Percentiles rank a stretch among this genome's conserved stretches.
phyloP scores from a whole-genome alignment of 768 basidiomycete species.

The Porphyrellus cyaneotinctus region DNA sequence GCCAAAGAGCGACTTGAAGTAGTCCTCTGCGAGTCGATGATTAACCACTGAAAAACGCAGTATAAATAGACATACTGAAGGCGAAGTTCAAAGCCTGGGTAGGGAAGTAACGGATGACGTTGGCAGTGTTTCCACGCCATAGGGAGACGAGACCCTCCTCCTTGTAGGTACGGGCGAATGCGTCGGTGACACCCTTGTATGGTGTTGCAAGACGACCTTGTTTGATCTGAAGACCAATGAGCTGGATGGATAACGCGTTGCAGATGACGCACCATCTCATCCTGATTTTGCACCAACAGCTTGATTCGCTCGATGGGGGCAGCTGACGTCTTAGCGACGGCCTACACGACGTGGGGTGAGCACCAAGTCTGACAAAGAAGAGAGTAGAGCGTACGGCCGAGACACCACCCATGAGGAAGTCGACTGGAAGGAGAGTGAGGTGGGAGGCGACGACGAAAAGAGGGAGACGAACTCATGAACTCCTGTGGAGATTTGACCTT shows the following conservation, averaged over 20 bases:
- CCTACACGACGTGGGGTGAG: constrained; percentile 46
- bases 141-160: constrained; percentile 95
- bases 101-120: constrained; percentile 99
- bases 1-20: constrained; percentile 98
- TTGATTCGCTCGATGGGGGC: constrained; percentile 99
- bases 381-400: constrained; percentile 60
- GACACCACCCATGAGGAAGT: constrained; percentile 97
- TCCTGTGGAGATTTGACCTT: constrained; percentile 90
- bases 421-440: constrained; percentile 46
- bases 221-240: constrained; percentile 69
- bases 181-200: constrained; percentile 95
- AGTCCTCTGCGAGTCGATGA: constrained; percentile 58
- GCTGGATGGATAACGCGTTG: not conserved
- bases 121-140: constrained; percentile 99
- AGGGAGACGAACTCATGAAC: constrained; percentile 60
- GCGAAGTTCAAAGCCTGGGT: constrained; percentile 99
- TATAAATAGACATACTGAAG: constrained; percentile 71
- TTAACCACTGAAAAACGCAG: not conserved
- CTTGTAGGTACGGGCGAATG: constrained; percentile 85
- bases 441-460: not conserved
- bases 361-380: not conserved
- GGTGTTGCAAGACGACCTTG: constrained; percentile 95
- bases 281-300: constrained; percentile 97
- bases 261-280: constrained; percentile 83
- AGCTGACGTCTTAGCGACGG: constrained; percentile 97